Base-by-base conservation (phyloP, 257 asterid genomes). In the Penstemon barbatus region DNA sequence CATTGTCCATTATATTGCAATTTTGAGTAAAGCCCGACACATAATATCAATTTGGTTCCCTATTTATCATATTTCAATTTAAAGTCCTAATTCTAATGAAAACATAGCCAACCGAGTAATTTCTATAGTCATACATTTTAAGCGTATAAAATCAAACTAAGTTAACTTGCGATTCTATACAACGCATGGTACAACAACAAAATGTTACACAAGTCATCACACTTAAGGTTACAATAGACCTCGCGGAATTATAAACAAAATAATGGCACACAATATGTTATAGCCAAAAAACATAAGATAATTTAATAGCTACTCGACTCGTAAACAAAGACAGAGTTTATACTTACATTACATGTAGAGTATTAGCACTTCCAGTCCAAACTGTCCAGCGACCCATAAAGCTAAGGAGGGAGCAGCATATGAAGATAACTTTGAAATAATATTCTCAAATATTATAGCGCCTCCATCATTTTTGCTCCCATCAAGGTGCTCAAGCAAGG, bases 341-440 rank as follows among this genome's bases (percentile, higher is more conserved):
- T 37, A 70, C 54, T 0, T 39, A 70, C 43, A 43, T 69, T 48
- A 82, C 78, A 72, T 61, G 55, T 9, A 72, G 67, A 71, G 55
- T 13, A 48, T 46, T 46, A 67, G 49, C 60, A 48, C 70, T 70
- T 66, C 57, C 10, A 69, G 5, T 40, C 57, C 10, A 65, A 72
- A 69, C 4, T 40, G 65, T 48, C 76, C 79, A 72, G 66, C 78
- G 39, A 64, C 69, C 82, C 82, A 71, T 66, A 38, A 63, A 49
- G 69, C 69, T 73, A 75, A 80, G 61, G 70, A 68, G 8, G 38
- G 53, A 6, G 51, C 75, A 53, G 67, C 62, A 50, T 49, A 61
- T 68, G 68, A 75, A 68, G 82, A 79, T 66, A 63, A 66, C 72
- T 68, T 75, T 61, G 63, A 66, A 65, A 69, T 45, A 70, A 72